phyloP scores from a whole-genome alignment of 805 yeast species.

The Komagataella mondaviorum region DNA sequence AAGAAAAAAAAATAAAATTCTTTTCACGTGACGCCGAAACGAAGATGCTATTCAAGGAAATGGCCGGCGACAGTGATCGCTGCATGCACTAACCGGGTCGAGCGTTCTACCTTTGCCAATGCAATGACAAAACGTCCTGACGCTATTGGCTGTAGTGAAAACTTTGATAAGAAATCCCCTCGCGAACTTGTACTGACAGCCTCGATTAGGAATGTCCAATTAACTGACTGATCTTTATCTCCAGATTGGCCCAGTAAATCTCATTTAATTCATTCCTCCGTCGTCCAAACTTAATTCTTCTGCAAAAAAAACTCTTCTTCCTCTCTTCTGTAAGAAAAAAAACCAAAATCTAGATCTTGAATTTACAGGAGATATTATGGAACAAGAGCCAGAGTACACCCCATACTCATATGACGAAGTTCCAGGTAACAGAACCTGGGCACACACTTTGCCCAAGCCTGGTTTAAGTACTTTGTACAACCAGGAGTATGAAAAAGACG shows the following conservation, averaged over 20 bases:
- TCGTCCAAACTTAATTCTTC: background rate
- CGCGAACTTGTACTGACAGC: background rate
- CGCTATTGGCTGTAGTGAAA: background rate
- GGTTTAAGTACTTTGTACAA: constrained; percentile 68
- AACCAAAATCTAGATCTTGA: background rate
- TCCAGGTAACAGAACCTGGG: constrained; percentile 82
- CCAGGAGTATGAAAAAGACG: constrained; percentile 90
- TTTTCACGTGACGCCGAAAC: background rate
- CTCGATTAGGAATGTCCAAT: background rate
- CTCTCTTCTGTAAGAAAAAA: background rate
- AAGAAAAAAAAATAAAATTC: no score
- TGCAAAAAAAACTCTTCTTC: background rate
- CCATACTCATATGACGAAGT: constrained; percentile 56
- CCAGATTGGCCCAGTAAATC: background rate
- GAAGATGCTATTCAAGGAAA: background rate
- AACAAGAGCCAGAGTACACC: background rate
- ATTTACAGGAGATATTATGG: background rate
- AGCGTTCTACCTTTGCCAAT: background rate
- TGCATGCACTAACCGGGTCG: background rate
- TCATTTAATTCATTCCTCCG: background rate
- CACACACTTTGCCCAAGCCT: constrained; percentile 70
- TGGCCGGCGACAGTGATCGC: background rate
- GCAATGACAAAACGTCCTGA: background rate
- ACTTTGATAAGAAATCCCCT: background rate
- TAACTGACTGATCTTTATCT: background rate